Percentiles rank a stretch among this genome's conserved stretches.
Evolutionary conservation across 2,329 filamentous ascomycete genomes (phyloP).

Genomic region (Colletotrichum tamarilloi): DNA sequence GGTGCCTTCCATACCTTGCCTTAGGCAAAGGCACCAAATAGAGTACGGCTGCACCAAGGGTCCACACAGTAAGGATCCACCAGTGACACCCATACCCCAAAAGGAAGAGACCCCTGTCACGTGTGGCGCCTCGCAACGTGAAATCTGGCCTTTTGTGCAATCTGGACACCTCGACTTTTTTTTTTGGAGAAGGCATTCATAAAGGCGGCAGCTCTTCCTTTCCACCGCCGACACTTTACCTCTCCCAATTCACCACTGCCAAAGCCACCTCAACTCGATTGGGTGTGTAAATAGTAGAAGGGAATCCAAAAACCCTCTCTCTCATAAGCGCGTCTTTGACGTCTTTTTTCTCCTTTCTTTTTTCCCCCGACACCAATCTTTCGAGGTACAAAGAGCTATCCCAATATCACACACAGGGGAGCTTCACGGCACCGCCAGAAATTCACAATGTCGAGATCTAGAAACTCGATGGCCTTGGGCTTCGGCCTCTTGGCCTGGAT

Average conservation of each 20-base stretch:
- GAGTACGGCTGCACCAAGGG: slow-evolving; percentile 3
- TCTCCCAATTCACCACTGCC: slow-evolving; percentile 27
- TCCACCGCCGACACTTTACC: slow-evolving; percentile 37
- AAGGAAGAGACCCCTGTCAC: slow-evolving; percentile 40
- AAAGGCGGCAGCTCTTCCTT: slow-evolving; percentile 44
- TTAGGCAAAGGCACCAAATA: neutral
- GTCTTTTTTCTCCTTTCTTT: slow-evolving; percentile 4
- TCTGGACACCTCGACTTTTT: slow-evolving; percentile 59
- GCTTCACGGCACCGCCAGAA: slow-evolving; percentile 34
- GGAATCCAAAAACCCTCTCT: slow-evolving; percentile 16
- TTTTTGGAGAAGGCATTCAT: slow-evolving; percentile 47
- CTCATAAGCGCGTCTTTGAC: slow-evolving; percentile 3
- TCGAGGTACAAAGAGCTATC: slow-evolving; percentile 12
- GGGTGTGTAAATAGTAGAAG: slow-evolving; percentile 34
- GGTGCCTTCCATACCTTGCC: neutral
- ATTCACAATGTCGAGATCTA: slow-evolving; percentile 63
- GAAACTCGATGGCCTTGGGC: slow-evolving; percentile 79
- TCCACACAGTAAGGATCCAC: slow-evolving; percentile 38
- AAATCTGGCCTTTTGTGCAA: slow-evolving; percentile 62
- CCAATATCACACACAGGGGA: slow-evolving; percentile 4
- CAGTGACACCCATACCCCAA: slow-evolving; percentile 3
- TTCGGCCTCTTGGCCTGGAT: slow-evolving; percentile 94
- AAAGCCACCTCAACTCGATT: slow-evolving; percentile 33
- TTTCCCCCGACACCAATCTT: slow-evolving; percentile 2
- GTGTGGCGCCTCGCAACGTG: slow-evolving; percentile 48